Evolutionary conservation across 441 rosid genomes (phyloP), one percentile per base, ranked within the genome.

Genomic region (Populus tomentosa): DNA sequence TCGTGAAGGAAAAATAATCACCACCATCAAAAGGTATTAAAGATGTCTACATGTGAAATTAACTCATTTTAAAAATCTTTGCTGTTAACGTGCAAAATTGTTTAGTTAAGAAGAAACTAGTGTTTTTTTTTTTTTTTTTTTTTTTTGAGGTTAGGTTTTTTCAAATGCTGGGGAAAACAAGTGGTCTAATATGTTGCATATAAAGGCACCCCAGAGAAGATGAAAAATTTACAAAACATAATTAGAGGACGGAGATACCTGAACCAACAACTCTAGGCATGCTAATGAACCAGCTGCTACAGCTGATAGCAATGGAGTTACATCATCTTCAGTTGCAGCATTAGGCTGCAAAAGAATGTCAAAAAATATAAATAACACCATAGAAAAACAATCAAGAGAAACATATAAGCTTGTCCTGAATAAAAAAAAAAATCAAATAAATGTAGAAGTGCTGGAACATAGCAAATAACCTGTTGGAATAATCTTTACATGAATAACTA

Each of bases 211-310:
- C 56, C 56, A 0, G 56, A 23, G 76, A 72, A 59, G 16, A 24
- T 30, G 13, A 70, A 69, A 67, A 9, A 33, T 24, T 28, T 75
- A 13, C 56, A 65, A 64, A 21, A 67, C 21, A 74, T 9, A 68
- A 50, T 70, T 16, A 38, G 74, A 30, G 70, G 28, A 23, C 26
- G 61, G 73, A 81, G 76, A 87, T 61, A 77, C 99, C 99, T 95
- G 88, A 80, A 92, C 84, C 77, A 95, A 80, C 80, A 87, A 85
- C 76, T 93, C 96, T 78, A 89, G 74, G 85, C 96, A 91, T 62
- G 92, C 80, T 30, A 90, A 77, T 78, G 99, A 95, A 81, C 90
- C 90, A 3, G 99, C 99, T 28, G 98, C 98, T 0, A 95, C 98
- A 24, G 97, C 90, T 40, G 99, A 92, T 85, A 95, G 77, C 70